Conservation (phyloP, 2,329 filamentous ascomycete genomes). For the Gyromitra esculenta region DNA sequence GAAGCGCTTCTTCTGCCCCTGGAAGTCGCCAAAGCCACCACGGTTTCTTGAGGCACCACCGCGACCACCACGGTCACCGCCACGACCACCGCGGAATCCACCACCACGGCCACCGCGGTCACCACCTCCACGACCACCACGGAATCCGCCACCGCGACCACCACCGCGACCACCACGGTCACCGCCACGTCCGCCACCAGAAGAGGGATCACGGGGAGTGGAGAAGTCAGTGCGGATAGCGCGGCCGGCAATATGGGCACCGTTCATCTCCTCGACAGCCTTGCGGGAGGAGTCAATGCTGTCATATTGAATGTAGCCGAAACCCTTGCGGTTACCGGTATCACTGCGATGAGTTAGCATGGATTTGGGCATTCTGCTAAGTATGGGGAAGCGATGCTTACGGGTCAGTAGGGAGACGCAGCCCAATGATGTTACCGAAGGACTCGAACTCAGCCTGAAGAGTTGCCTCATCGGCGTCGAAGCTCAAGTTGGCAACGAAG, state of each 20-base stretch:
- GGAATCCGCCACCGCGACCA: constrained; percentile 60
- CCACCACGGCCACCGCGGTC: constrained; percentile 55
- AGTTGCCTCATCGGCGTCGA: constrained; percentile 79
- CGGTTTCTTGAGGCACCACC: constrained; percentile 65
- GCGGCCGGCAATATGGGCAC: constrained; percentile 76
- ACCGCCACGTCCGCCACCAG: constrained; percentile 64
- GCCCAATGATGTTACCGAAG: constrained; percentile 75
- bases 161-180: constrained; percentile 61
- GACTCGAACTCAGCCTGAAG: constrained; percentile 79
- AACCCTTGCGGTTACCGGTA: constrained; percentile 85
- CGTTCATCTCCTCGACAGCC: constrained; percentile 76
- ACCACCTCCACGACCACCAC: constrained; percentile 59
- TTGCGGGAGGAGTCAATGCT: constrained; percentile 83
- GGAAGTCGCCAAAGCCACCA: constrained; percentile 66
- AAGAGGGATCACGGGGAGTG: constrained; percentile 71
- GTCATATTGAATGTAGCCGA: constrained; percentile 87
- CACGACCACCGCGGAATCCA: constrained; percentile 63
- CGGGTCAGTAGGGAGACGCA: constrained; percentile 87
- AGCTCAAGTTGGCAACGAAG: constrained; percentile 91
- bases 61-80: constrained; percentile 66
- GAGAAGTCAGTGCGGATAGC: constrained; percentile 85
- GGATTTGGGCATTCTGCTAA: background rate
- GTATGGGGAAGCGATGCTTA: constrained; percentile 61
- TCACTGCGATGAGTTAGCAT: constrained; percentile 67
- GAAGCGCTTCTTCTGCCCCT: constrained; percentile 68